These are phyloP conservation scores for Mycena sp. DNA, from an alignment of 1,284 basidiomycete genomes.

Conservation along the genomic window DNA sequence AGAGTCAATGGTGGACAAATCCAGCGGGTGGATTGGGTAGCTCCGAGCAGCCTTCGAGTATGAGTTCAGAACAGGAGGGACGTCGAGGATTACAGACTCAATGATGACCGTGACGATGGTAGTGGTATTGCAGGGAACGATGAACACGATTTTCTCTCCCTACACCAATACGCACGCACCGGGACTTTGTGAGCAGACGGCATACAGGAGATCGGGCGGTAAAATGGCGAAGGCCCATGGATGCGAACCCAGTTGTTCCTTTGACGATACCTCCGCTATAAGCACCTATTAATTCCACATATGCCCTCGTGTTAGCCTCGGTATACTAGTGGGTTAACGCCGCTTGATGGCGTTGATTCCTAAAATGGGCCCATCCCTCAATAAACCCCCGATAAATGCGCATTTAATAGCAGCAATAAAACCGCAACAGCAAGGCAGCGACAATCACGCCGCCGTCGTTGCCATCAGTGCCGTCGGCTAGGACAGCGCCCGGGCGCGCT, in stretches of 20 bases:
- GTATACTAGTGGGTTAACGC: too few species aligned
- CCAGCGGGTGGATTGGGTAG: slow-evolving; percentile 11
- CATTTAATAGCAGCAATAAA: too few species aligned
- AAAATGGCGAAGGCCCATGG: neutral
- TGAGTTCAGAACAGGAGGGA: too few species aligned
- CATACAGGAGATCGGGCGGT: neutral
- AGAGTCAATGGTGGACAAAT: neutral
- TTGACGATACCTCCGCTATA: neutral
- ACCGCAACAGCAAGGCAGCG: too few species aligned
- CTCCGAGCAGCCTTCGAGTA: neutral
- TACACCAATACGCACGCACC: neutral
- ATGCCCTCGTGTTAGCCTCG: too few species aligned
- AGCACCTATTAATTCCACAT: too few species aligned
- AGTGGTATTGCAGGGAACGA: slow-evolving; percentile 13
- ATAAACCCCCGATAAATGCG: too few species aligned
- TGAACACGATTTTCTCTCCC: neutral
- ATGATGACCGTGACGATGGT: neutral
- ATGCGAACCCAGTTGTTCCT: slow-evolving; percentile 10
- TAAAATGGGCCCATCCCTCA: too few species aligned
- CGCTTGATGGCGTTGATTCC: too few species aligned
- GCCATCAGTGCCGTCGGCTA: too few species aligned
- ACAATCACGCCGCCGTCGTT: too few species aligned
- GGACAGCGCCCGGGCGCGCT: too few species aligned
- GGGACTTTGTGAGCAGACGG: slow-evolving; percentile 15
- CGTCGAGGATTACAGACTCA: neutral